Conservation (phyloP, 768 basidiomycete genomes). For the Boletus reticulatus region DNA sequence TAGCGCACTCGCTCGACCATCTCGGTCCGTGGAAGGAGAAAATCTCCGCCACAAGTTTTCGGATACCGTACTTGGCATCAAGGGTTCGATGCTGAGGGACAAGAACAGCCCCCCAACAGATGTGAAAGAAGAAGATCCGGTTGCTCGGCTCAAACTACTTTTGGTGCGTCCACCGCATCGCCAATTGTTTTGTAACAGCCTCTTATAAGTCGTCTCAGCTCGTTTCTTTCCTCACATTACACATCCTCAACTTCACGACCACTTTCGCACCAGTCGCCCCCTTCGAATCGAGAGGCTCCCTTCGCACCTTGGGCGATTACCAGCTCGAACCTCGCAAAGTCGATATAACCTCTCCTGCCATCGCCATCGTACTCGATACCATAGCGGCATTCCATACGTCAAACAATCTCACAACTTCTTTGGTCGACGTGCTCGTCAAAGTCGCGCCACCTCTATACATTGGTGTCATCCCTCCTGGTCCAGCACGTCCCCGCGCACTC, state of each 20-base stretch:
- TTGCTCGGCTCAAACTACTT: conserved; percentile 84
- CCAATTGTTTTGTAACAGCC: neutral
- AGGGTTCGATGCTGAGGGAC: conserved; percentile 47
- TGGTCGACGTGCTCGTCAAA: conserved; percentile 53
- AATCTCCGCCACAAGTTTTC: conserved; percentile 27
- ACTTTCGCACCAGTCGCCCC: conserved; percentile 72
- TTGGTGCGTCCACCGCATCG: conserved; percentile 48
- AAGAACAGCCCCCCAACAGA: conserved; percentile 40
- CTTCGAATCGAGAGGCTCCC: conserved; percentile 31
- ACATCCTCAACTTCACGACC: conserved; percentile 90
- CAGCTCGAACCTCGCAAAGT: conserved; percentile 47
- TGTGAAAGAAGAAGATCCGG: conserved; percentile 70
- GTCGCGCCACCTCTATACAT: conserved; percentile 60
- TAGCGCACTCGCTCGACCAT: conserved; percentile 27
- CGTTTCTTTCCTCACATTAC: conserved; percentile 85
- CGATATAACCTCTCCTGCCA: conserved; percentile 62
- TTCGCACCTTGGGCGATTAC: conserved; percentile 14
- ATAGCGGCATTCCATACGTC: conserved; percentile 41
- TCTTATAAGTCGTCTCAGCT: conserved; percentile 45
- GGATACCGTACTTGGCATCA: conserved; percentile 41
- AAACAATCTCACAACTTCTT: conserved; percentile 14
- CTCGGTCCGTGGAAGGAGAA: conserved; percentile 16
- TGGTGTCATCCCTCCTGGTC: conserved; percentile 39
- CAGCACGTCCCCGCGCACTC: conserved; percentile 30
- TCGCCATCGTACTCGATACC: conserved; percentile 56